Percentiles rank a stretch among this genome's conserved stretches.
These are phyloP conservation scores for Mucor circinelloides DNA, from an alignment of 371 early-diverging fungal genomes.

Conservation along the genomic window DNA sequence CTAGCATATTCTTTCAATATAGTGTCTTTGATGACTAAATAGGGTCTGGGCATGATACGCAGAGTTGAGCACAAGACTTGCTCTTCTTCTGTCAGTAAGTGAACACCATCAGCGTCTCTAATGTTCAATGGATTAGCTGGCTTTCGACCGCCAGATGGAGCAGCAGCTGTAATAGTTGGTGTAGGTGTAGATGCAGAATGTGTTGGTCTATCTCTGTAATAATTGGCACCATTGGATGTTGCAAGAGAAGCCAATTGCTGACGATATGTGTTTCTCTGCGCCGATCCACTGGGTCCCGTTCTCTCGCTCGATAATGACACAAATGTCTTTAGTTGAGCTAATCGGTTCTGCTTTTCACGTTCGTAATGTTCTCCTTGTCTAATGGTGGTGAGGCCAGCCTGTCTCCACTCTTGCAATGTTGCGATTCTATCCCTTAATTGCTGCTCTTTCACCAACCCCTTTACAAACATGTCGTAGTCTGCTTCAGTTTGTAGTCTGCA, in stretches of 20 bases:
- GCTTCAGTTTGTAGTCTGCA: constrained; percentile 82
- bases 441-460: constrained; percentile 80
- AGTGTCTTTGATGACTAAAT: constrained; percentile 88
- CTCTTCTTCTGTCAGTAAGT: constrained; percentile 82
- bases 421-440: constrained; percentile 75
- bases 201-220: constrained; percentile 34
- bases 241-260: constrained; percentile 29
- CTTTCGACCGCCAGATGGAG: constrained; percentile 51
- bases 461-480: constrained; percentile 84
- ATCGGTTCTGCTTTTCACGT: constrained; percentile 54
- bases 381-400: constrained; percentile 82
- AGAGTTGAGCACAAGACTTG: constrained; percentile 80
- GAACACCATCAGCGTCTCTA: constrained; percentile 80
- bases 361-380: constrained; percentile 79
- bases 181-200: constrained; percentile 8
- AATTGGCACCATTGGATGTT: constrained; percentile 27
- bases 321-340: constrained; percentile 45
- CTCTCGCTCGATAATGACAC: constrained; percentile 45
- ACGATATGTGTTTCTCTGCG: constrained; percentile 26
- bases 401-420: constrained; percentile 89
- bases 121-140: constrained; percentile 78
- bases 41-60: constrained; percentile 84
- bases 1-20: constrained; percentile 82
- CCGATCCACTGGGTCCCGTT: constrained; percentile 20
- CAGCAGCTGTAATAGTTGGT: constrained; percentile 25